Evolutionary conservation across 108 stramenopile genomes (phyloP), one percentile per base, ranked within the genome.

Genomic region (Chaetoceros tenuissimus): DNA sequence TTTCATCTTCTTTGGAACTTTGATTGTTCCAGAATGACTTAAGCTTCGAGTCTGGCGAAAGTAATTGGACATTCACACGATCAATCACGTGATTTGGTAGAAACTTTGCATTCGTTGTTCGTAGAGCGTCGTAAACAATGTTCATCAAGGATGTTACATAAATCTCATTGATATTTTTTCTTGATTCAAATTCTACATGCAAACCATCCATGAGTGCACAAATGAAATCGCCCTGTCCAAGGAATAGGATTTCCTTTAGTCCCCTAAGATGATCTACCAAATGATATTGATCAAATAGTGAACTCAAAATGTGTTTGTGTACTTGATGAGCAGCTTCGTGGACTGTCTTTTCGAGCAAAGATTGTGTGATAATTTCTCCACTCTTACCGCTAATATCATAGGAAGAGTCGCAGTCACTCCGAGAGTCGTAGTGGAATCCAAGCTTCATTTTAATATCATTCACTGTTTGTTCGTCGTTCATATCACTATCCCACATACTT

Each of bases 221-320:
- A 55, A 94, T 88, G 55, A 97, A 95, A 63, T 99, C 98, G 10
- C 98, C 98, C 73, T 96, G 97, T 22, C 95, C 96, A 16, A 97
- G 77, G 30, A 98, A 79, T 24, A 99, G 53, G 60, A 97, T 97
- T 58, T 85, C 85, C 64, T 98, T 98, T 28, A 98, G 67, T 2
- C 93, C 96, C 22, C 68, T 67, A n/a, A 98, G 69, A 64, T 99
- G 98, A 13, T 72, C 28, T 61, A 80, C 63, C 51, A 98, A 69
- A 59, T 87, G 74, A 72, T 89, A 85, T 53, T 78, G 66, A 5
- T 81, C 73, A 21, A 64, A 26, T 25, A 99, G 56, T 26, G 87
- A 73, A 10, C 71, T 53, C 1, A 94, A 65, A 58, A 95, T 84
- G 47, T 85, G 85, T 2, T 71, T 60, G 60, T 94, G 85, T 21